phyloP scores from a whole-genome alignment of 768 basidiomycete genomes.

The Gymnopilus dilepis region DNA sequence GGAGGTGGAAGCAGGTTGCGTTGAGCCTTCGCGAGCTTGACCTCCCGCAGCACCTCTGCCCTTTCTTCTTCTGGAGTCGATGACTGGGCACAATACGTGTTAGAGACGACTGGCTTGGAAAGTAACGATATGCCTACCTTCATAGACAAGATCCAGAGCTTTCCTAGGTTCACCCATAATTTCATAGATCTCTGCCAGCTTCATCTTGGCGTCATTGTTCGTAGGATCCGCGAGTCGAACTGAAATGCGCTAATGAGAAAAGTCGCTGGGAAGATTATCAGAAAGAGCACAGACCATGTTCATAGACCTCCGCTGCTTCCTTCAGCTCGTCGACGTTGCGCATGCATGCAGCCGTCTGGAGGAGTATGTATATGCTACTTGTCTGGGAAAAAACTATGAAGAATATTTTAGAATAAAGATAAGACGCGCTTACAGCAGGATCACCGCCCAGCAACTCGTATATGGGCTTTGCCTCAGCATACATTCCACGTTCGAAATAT shows the following conservation, averaged over 20 bases:
- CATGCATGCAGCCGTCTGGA: conserved; percentile 84
- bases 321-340: conserved; percentile 75
- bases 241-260: conserved; percentile 33
- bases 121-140: conserved; percentile 56
- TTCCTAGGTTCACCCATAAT: conserved; percentile 77
- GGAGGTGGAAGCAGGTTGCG: conserved; percentile 42
- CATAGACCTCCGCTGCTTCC: conserved; percentile 83
- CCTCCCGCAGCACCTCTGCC: conserved; percentile 20
- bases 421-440: conserved; percentile 58
- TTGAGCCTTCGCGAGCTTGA: conserved; percentile 23
- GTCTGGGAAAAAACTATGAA: conserved; percentile 51
- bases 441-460: conserved; percentile 81
- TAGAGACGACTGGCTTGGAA: not conserved
- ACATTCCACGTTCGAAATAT: conserved; percentile 77
- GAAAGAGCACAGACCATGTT: conserved; percentile 68
- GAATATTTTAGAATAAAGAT: not conserved
- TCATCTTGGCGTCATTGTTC: conserved; percentile 85
- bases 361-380: conserved; percentile 69
- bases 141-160: conserved; percentile 82
- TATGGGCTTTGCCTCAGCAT: conserved; percentile 77
- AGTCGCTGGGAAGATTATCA: not conserved
- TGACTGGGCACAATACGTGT: conserved; percentile 41
- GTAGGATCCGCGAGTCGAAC: conserved; percentile 77
- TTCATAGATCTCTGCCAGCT: conserved; percentile 90
- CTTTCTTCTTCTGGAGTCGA: conserved; percentile 64